phyloP scores from a whole-genome alignment of 2,329 filamentous ascomycete species.

The Phaeosphaeria sp. region DNA sequence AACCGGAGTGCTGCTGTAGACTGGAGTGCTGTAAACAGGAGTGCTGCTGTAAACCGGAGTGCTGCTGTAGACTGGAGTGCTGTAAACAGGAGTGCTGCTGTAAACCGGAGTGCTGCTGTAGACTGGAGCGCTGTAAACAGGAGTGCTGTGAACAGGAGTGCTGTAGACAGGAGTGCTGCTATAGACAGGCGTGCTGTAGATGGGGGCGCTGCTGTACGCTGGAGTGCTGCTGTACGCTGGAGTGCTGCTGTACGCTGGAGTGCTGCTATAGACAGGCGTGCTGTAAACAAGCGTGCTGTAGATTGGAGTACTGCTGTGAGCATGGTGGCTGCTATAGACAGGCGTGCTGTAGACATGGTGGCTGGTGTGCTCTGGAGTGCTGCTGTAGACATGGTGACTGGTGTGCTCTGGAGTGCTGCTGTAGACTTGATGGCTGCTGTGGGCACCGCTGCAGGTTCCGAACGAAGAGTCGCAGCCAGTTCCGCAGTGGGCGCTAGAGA shows the following conservation, averaged over 20 bases:
- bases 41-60: not conserved
- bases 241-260: not conserved
- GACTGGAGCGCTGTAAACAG: not conserved
- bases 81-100: not conserved
- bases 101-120: not conserved
- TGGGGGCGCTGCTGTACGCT: not conserved
- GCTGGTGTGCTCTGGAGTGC: no score
- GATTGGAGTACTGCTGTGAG: no score
- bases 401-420: no score
- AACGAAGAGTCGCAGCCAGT: constrained; percentile 42
- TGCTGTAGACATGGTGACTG: no score
- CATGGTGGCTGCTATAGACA: no score
- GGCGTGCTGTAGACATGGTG: no score
- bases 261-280: not conserved
- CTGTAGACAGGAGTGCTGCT: not conserved
- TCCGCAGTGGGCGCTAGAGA: constrained; percentile 36
- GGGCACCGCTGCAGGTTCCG: constrained; percentile 31
- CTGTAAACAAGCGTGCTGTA: not conserved
- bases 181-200: not conserved
- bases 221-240: not conserved
- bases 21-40: not conserved
- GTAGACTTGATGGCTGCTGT: no score
- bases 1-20: no score
- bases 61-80: not conserved
- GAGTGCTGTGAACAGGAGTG: not conserved